These are phyloP conservation scores for Erodium maritimum DNA, from an alignment of 345 rosid species.

Conservation along the genomic window DNA sequence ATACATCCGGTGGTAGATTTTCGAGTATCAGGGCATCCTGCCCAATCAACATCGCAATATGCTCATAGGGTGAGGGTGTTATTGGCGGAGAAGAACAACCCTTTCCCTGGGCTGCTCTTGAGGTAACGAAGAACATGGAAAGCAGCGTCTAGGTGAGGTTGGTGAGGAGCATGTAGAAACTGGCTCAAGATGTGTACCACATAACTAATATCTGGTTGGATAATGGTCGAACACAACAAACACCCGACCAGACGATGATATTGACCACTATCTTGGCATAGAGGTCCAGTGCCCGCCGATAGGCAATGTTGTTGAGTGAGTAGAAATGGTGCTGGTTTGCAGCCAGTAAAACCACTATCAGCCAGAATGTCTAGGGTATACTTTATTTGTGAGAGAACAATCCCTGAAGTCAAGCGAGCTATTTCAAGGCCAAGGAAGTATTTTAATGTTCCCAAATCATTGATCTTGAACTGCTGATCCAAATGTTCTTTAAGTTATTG, in stretches of 20 bases:
- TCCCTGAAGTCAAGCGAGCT: background rate
- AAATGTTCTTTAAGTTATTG: background rate
- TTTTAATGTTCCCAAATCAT: no score
- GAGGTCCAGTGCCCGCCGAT: background rate
- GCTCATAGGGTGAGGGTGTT: background rate
- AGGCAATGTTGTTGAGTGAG: background rate
- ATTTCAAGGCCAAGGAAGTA: no score
- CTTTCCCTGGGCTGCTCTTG: background rate
- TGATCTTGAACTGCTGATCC: background rate
- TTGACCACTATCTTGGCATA: background rate
- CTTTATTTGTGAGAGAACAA: background rate
- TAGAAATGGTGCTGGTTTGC: background rate
- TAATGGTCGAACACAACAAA: background rate
- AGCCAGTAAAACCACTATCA: background rate
- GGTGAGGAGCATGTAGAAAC: background rate
- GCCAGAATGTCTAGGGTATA: background rate
- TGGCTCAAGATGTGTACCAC: background rate
- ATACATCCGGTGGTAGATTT: background rate
- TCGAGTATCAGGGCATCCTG: background rate
- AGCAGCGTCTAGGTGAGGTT: background rate
- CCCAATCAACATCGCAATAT: conserved; percentile 3
- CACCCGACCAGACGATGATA: background rate
- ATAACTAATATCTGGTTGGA: background rate
- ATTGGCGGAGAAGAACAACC: background rate
- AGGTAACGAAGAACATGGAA: background rate